Conservation (phyloP, 257 asterid genomes). For the Solanum lycopersicoides region DNA sequence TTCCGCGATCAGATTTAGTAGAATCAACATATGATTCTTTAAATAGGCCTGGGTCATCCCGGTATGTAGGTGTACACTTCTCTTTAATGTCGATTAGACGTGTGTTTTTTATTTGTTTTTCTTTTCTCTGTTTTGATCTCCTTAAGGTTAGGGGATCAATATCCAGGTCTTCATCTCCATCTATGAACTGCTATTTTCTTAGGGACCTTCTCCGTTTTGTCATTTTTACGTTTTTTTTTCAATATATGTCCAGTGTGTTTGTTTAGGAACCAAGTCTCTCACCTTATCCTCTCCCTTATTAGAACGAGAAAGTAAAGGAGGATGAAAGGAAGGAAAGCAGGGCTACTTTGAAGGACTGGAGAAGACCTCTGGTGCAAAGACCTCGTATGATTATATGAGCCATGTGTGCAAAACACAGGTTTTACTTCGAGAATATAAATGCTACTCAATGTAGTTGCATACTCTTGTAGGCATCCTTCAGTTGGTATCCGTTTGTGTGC, state of each 20-base stretch:
- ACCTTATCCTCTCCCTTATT: neutral
- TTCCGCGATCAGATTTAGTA: conserved; percentile 1
- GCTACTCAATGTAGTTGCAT: neutral
- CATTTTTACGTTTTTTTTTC: neutral
- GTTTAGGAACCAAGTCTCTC: neutral
- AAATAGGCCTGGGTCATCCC: neutral
- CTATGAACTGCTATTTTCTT: neutral
- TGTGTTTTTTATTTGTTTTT: neutral
- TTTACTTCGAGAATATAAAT: neutral
- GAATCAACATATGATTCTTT: conserved; percentile 8
- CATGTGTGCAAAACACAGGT: neutral
- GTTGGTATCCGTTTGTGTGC: neutral
- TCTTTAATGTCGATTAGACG: neutral
- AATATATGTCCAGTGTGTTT: neutral
- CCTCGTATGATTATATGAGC: neutral
- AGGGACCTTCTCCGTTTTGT: neutral
- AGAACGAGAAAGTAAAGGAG: neutral
- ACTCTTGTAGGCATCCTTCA: neutral
- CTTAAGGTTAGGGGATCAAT: neutral
- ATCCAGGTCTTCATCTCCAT: neutral
- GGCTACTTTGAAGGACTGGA: neutral
- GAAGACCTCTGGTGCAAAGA: neutral
- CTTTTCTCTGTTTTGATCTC: neutral
- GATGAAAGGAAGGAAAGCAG: neutral
- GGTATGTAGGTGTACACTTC: neutral